These are phyloP conservation scores for Beauveria brongniartii DNA, from an alignment of 2,329 filamentous ascomycete species.

Conservation along the genomic window DNA sequence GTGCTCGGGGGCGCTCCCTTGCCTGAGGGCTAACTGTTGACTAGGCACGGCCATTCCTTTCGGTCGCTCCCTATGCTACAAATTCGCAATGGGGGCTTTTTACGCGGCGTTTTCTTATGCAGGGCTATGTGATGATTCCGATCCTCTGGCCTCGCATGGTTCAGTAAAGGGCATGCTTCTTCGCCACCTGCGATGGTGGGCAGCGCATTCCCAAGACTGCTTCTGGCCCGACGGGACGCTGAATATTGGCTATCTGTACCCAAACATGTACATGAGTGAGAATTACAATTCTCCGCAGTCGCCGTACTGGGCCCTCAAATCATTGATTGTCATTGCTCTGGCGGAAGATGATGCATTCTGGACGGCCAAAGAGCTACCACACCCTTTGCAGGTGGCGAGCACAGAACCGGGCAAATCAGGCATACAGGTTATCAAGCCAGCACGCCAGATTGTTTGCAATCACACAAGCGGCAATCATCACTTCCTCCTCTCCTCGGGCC, in stretches of 20 bases:
- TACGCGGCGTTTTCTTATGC: slow-evolving; percentile 38
- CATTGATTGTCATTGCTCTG: slow-evolving; percentile 34
- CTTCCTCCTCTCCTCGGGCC: slow-evolving; percentile 33
- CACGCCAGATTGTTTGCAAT: slow-evolving; percentile 38
- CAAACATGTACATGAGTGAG: slow-evolving; percentile 47
- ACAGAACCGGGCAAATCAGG: not conserved
- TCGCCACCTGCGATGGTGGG: slow-evolving; percentile 44
- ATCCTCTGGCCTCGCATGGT: slow-evolving; percentile 29
- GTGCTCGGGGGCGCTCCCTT: not conserved
- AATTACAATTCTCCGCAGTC: slow-evolving; percentile 52
- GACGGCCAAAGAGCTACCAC: slow-evolving; percentile 27
- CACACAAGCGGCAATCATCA: slow-evolving; percentile 27
- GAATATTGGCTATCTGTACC: slow-evolving; percentile 34
- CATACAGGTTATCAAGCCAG: not conserved
- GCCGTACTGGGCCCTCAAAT: slow-evolving; percentile 46
- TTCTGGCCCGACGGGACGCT: slow-evolving; percentile 42
- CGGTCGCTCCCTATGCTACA: slow-evolving; percentile 41
- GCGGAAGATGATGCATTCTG: slow-evolving; percentile 35
- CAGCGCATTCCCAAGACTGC: slow-evolving; percentile 29
- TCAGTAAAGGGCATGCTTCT: slow-evolving; percentile 40
- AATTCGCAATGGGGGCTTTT: slow-evolving; percentile 42
- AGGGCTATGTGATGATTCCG: slow-evolving; percentile 27
- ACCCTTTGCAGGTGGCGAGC: slow-evolving; percentile 13
- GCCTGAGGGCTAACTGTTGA: not conserved
- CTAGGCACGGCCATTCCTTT: slow-evolving; percentile 43